Evolutionary conservation across 257 asterid species (phyloP), one percentile per base, ranked within the genome.

Genomic region (Cordia subcordata): DNA sequence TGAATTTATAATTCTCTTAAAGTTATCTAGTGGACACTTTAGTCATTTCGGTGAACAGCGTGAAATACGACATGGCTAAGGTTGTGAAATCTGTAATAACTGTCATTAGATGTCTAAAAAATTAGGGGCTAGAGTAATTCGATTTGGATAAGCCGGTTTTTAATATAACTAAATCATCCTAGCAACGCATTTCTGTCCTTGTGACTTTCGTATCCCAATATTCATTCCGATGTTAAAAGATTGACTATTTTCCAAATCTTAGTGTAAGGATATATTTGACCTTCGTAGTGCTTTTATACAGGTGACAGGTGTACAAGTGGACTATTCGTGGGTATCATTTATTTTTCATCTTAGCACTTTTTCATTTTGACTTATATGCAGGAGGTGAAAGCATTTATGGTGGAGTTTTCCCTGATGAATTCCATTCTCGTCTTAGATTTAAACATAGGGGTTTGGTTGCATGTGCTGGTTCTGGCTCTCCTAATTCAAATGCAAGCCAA

Each of bases 381-480:
- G 99, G 97, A 16, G 96, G 97, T 55, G 95, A 93, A 74, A 93
- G 99, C 63, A 89, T 93, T 56, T 93, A 93, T 62, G 99, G 95
- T n/a, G 81, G 85, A 77, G 85, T 65, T 13, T 93, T 93, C 69
- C 74, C 91, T 0, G 99, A 87, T 13, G 97, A 93, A 69, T 84
- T 86, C 63, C 99, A 93, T 84, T 88, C 99, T 33, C 97, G 99
- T 21, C 71, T 93, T 49, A 82, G 99, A 72, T 93, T 93, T 71
- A 93, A 93, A 77, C 99, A 93, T 63, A 82, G 99, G 78, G 99
- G 99, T 59, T 71, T 93, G 76, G 96, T 93, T 55, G 99, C 99
- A 4, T 93, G 94, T 67, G 99, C 99, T n/a, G 87, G 95, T 67
- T 40, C 91, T 65, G 94, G 85, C 47, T 55, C 82, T 20, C 94